Evolutionary conservation across 2,329 filamentous ascomycete genomes (phyloP).

Genomic region (Fusarium chaquense): DNA sequence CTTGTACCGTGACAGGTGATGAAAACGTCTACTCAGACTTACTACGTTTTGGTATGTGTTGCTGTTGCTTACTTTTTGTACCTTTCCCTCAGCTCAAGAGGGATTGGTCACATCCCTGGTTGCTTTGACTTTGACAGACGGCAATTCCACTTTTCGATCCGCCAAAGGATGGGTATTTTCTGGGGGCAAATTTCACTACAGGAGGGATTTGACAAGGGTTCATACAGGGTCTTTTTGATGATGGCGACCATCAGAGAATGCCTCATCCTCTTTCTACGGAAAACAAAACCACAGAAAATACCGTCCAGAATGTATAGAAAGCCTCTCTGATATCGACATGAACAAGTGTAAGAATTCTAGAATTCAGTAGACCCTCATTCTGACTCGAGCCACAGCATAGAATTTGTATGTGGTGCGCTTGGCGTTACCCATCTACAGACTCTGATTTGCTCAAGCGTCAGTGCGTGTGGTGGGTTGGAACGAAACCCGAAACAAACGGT

Average conservation of each 20-base stretch:
- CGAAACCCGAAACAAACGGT: slow-evolving; percentile 41
- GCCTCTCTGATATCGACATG: background rate
- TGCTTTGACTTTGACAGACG: slow-evolving; percentile 6
- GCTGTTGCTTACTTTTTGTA: background rate
- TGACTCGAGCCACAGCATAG: slow-evolving; percentile 7
- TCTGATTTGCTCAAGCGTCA: slow-evolving; percentile 23
- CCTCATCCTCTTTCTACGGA: background rate
- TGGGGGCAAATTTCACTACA: slow-evolving; percentile 16
- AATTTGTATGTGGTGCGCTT: background rate
- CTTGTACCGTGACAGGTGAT: background rate
- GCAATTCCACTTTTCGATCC: slow-evolving; percentile 38
- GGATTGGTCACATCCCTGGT: background rate
- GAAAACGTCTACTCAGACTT: background rate
- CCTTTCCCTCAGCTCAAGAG: background rate
- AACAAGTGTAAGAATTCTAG: background rate
- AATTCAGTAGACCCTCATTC: background rate
- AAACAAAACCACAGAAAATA: background rate
- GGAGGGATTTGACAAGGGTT: slow-evolving; percentile 1
- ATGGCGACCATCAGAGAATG: slow-evolving; percentile 3
- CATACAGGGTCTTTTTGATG: slow-evolving; percentile 21
- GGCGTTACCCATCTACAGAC: slow-evolving; percentile 18
- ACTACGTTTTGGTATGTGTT: too few relatives aligned
- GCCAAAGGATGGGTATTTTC: slow-evolving; percentile 30
- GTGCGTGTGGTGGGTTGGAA: slow-evolving; percentile 28
- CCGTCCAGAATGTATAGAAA: background rate